Evolutionary conservation across 441 rosid genomes (phyloP).

Genomic region (Populus hybrid): DNA sequence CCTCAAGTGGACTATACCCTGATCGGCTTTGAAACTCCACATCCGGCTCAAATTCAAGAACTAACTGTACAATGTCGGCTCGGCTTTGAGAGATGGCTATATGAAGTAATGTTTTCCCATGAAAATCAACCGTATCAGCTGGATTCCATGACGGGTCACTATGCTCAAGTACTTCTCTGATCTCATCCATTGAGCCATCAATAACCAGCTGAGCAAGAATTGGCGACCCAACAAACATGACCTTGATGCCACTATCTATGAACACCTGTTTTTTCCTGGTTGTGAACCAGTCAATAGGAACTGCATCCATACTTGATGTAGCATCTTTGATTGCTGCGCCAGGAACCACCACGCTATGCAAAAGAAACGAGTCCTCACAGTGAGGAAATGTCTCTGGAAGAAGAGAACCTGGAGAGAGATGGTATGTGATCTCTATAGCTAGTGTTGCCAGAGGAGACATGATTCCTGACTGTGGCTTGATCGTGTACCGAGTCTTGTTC

Average conservation of each 20-base stretch:
- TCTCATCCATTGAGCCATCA: conserved; percentile 49
- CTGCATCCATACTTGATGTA: conserved; percentile 34
- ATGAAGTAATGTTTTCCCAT: conserved; percentile 50
- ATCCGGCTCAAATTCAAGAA: conserved; percentile 52
- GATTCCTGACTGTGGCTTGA: conserved; percentile 57
- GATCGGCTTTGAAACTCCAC: conserved; percentile 39
- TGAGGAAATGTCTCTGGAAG: conserved; percentile 45
- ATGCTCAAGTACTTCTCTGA: conserved; percentile 50
- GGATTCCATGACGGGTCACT: conserved; percentile 52
- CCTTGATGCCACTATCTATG: conserved; percentile 50
- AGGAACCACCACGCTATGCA: conserved; percentile 63
- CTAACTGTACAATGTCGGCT: conserved; percentile 55
- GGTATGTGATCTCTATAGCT: conserved; percentile 47
- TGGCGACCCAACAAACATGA: conserved; percentile 55
- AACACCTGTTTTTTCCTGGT: conserved; percentile 59
- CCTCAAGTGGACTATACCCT: conserved; percentile 45
- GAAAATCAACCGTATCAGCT: conserved; percentile 37
- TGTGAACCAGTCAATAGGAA: conserved; percentile 59
- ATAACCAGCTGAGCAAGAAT: conserved; percentile 41
- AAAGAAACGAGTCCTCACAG: conserved; percentile 42
- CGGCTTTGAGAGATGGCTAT: conserved; percentile 50
- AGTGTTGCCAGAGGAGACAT: conserved; percentile 50
- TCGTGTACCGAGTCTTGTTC: conserved; percentile 41
- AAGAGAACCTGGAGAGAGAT: conserved; percentile 32
- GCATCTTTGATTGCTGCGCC: conserved; percentile 46